Percentiles rank a stretch among this genome's conserved stretches.
phyloP scores from a whole-genome alignment of 2,329 filamentous ascomycete genomes.

The Verticillium alfalfae region DNA sequence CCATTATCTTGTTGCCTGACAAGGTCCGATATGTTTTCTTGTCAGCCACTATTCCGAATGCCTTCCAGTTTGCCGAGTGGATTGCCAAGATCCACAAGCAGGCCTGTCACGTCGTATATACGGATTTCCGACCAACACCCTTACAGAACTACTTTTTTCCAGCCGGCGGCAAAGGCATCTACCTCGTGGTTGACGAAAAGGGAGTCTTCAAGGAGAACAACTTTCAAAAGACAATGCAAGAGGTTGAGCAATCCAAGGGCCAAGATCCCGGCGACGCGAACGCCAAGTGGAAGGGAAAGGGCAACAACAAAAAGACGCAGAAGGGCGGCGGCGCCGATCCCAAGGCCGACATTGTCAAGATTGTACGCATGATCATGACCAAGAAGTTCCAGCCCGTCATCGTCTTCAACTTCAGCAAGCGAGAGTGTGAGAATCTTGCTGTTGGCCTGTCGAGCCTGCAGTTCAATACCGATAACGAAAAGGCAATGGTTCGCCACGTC shows the following conservation, averaged over 20 bases:
- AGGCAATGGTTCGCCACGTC: constrained; percentile 88
- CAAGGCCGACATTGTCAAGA: constrained; percentile 86
- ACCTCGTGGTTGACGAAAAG: constrained; percentile 94
- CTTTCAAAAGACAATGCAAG: constrained; percentile 91
- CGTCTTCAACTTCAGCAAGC: constrained; percentile 98
- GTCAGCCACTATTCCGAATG: constrained; percentile 96
- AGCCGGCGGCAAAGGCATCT: constrained; percentile 84
- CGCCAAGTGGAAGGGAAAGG: constrained; percentile 77
- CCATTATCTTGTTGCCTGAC: constrained; percentile 94
- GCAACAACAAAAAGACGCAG: constrained; percentile 86
- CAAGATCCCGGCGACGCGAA: constrained; percentile 74
- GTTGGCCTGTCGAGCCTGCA: constrained; percentile 79
- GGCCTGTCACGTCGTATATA: constrained; percentile 98
- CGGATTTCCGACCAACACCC: constrained; percentile 93
- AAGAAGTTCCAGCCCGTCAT: constrained; percentile 98
- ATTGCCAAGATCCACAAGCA: constrained; percentile 97
- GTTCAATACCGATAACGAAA: constrained; percentile 96
- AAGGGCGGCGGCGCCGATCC: constrained; percentile 73
- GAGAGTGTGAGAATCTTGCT: constrained; percentile 88
- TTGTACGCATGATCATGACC: constrained; percentile 97
- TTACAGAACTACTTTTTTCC: constrained; percentile 98
- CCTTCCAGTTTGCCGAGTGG: constrained; percentile 99
- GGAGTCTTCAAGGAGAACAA: constrained; percentile 94
- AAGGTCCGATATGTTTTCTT: constrained; percentile 99
- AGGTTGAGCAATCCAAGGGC: constrained; percentile 83